Percentiles rank a stretch among this genome's conserved stretches.
These are phyloP conservation scores for Fusarium albidum DNA, from an alignment of 2,329 filamentous ascomycete species.

Conservation along the genomic window DNA sequence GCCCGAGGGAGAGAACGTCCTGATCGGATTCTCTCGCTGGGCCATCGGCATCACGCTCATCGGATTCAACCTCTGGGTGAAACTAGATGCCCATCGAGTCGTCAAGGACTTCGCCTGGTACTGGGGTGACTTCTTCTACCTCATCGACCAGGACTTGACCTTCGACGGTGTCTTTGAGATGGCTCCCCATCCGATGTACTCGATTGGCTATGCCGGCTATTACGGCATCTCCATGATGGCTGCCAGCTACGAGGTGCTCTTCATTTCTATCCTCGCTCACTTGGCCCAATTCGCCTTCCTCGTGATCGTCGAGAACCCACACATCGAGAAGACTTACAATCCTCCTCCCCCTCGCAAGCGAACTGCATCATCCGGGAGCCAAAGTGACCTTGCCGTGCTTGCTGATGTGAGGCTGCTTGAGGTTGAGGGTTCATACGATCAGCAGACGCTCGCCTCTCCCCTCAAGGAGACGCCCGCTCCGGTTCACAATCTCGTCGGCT, in stretches of 20 bases:
- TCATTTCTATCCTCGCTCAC: slow-evolving; percentile 96
- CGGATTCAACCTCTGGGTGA: slow-evolving; percentile 97
- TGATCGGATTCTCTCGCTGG: slow-evolving; percentile 81
- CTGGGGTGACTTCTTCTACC: slow-evolving; percentile 99
- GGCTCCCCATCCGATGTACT: slow-evolving; percentile 99
- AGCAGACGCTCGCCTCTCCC: slow-evolving; percentile 33
- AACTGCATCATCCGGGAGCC: slow-evolving; percentile 46
- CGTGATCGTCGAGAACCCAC: slow-evolving; percentile 90
- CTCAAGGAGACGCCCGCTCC: slow-evolving; percentile 62
- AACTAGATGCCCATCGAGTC: slow-evolving; percentile 95
- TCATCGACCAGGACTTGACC: slow-evolving; percentile 96
- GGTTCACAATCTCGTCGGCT: slow-evolving; percentile 84
- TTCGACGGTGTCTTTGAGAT: slow-evolving; percentile 99
- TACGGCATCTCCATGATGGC: slow-evolving; percentile 99
- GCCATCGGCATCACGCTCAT: slow-evolving; percentile 78
- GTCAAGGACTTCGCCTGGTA: slow-evolving; percentile 99
- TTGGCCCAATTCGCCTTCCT: slow-evolving; percentile 94
- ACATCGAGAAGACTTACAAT: slow-evolving; percentile 98
- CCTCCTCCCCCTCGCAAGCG: slow-evolving; percentile 78
- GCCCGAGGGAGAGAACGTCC: slow-evolving; percentile 74
- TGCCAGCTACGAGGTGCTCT: slow-evolving; percentile 95
- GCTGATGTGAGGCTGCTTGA: slow-evolving; percentile 37
- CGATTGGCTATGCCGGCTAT: slow-evolving; percentile 95
- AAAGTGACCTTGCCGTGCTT: slow-evolving; percentile 41
- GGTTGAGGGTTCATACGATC: slow-evolving; percentile 35